These are phyloP conservation scores for Acer yangbiense DNA, from an alignment of 345 rosid species.

Conservation along the genomic window DNA sequence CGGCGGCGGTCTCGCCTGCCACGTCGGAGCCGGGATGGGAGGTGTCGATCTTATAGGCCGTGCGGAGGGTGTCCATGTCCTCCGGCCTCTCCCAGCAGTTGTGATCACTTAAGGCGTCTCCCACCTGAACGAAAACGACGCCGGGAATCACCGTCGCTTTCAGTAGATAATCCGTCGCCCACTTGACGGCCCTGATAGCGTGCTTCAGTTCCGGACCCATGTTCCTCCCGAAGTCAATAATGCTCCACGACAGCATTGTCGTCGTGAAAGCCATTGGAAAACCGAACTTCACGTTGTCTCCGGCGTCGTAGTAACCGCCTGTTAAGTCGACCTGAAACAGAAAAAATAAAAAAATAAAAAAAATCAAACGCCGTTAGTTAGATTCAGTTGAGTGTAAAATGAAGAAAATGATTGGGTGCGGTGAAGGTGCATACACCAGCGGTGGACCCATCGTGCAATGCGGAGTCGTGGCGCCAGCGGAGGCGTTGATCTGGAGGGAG, in stretches of 20 bases:
- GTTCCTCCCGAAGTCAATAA: slow-evolving; percentile 79
- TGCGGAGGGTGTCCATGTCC: slow-evolving; percentile 91
- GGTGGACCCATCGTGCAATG: slow-evolving; percentile 76
- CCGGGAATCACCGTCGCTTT: slow-evolving; percentile 74
- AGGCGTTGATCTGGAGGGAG: slow-evolving; percentile 80
- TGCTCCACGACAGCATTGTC: slow-evolving; percentile 88
- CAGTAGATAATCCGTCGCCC: slow-evolving; percentile 88
- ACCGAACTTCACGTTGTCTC: slow-evolving; percentile 93
- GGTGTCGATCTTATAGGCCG: slow-evolving; percentile 69
- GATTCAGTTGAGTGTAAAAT: neutral
- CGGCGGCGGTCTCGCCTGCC: slow-evolving; percentile 97
- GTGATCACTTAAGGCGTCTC: slow-evolving; percentile 84
- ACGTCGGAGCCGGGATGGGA: slow-evolving; percentile 93
- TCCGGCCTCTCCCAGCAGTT: slow-evolving; percentile 97
- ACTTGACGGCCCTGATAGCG: slow-evolving; percentile 72
- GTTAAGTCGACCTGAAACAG: slow-evolving; percentile 63
- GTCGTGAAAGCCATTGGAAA: slow-evolving; percentile 98
- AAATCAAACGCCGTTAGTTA: neutral
- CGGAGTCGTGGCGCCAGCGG: slow-evolving; percentile 89
- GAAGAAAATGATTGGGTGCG: slow-evolving; percentile 22
- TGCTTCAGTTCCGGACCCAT: slow-evolving; percentile 77
- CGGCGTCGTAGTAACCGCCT: slow-evolving; percentile 98
- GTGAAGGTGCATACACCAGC: slow-evolving; percentile 41
- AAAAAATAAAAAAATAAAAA: neutral
- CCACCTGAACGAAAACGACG: slow-evolving; percentile 76